phyloP scores from a whole-genome alignment of 1,284 basidiomycete species.

The Ganoderma leucocontextum region DNA sequence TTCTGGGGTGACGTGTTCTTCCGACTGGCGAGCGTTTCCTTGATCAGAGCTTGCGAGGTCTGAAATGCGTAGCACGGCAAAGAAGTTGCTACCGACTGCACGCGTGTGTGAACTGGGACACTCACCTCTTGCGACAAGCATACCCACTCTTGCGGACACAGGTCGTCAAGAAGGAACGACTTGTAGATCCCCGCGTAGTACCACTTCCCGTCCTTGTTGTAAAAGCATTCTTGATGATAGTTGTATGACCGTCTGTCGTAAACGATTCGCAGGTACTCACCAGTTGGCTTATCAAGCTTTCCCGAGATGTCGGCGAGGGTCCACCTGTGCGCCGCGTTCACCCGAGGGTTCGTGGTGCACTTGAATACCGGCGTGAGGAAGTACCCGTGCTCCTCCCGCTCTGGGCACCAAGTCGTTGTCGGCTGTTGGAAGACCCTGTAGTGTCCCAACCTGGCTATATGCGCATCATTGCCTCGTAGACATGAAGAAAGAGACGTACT shows the following conservation, averaged over 20 bases:
- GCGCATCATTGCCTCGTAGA: constrained; percentile 15
- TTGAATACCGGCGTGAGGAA: constrained; percentile 75
- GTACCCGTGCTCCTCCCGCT: constrained; percentile 82
- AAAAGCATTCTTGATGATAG: constrained; percentile 71
- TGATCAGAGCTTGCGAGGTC: constrained; percentile 70
- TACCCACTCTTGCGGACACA: constrained; percentile 74
- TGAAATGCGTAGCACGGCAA: constrained; percentile 36
- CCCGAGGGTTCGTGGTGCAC: constrained; percentile 77
- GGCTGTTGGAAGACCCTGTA: constrained; percentile 70
- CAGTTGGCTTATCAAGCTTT: constrained; percentile 66
- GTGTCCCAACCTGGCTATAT: constrained; percentile 58
- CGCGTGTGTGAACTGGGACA: too few relatives aligned
- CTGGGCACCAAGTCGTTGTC: constrained; percentile 79
- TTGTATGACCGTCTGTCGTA: not conserved
- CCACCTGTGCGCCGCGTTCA: constrained; percentile 78
- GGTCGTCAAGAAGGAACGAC: constrained; percentile 67
- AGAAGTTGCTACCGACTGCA: too few relatives aligned
- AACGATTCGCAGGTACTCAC: constrained; percentile 41
- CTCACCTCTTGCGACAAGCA: constrained; percentile 67
- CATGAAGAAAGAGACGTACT: constrained; percentile 48
- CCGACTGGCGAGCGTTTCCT: constrained; percentile 71
- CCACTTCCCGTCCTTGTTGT: constrained; percentile 78
- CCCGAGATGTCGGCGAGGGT: constrained; percentile 62
- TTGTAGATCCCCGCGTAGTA: constrained; percentile 83
- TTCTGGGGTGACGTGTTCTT: constrained; percentile 82